Evolutionary conservation across 2,329 filamentous ascomycete species (phyloP).

Genomic region (Akanthomyces muscarius): DNA sequence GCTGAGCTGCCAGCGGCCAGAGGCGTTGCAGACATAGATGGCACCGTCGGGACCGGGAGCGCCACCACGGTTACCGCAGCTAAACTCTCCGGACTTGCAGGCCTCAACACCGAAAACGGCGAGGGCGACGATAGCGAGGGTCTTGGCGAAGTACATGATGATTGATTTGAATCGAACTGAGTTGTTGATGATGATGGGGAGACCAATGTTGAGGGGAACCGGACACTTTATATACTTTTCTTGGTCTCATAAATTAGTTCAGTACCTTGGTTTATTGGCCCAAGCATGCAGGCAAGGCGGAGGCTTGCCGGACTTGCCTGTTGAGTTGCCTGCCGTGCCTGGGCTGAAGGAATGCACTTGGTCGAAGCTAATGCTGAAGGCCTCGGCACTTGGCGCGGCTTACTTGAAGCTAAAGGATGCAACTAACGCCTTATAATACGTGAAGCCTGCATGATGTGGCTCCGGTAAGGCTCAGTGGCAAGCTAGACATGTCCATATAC

Average conservation of each 20-base stretch:
- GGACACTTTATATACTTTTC: not conserved
- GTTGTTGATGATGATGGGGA: not conserved
- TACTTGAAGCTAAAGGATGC: not conserved
- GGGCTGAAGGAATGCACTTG: not conserved
- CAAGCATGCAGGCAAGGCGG: not conserved
- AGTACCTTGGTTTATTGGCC: not conserved
- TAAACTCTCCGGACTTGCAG: not conserved
- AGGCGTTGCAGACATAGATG: constrained; percentile 3
- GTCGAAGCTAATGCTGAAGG: not conserved
- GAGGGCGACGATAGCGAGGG: constrained; percentile 11
- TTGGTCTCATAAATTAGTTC: not conserved
- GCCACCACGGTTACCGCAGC: not conserved
- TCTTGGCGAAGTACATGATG: constrained; percentile 14
- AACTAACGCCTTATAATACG: not conserved
- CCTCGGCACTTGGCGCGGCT: not conserved
- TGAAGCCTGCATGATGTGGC: not conserved
- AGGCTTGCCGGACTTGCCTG: not conserved
- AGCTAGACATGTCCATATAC: not conserved
- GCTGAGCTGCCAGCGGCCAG: not conserved
- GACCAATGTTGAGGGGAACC: too few relatives aligned
- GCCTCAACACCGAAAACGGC: constrained; percentile 10
- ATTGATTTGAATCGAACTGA: not conserved
- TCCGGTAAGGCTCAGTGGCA: not conserved
- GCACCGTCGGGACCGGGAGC: constrained; percentile 7
- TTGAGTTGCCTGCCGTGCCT: not conserved